These are phyloP conservation scores for Pancytospora philotis DNA, from an alignment of 371 early-diverging fungal species.

Conservation along the genomic window DNA sequence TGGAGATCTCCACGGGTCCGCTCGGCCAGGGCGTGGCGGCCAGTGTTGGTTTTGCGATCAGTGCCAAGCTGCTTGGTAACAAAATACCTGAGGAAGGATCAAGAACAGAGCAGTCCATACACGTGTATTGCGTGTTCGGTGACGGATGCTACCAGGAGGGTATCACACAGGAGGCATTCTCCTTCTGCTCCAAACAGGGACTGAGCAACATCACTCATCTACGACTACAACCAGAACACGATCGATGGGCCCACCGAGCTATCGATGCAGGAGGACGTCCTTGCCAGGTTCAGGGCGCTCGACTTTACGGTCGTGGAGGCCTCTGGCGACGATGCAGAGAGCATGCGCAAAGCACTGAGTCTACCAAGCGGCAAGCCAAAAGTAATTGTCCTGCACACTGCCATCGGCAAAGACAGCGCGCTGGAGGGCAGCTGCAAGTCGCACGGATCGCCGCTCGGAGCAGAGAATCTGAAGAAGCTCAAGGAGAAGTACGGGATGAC, in stretches of 20 bases:
- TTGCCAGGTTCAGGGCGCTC: conserved; percentile 74
- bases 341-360: conserved; percentile 61
- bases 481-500: conserved; percentile 67
- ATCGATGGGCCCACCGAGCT: conserved; percentile 75
- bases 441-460: conserved; percentile 73
- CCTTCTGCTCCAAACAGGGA: conserved; percentile 87
- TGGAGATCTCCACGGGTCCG: conserved; percentile 96
- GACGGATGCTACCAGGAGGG: conserved; percentile 99
- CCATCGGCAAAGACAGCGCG: conserved; percentile 70
- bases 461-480: conserved; percentile 69
- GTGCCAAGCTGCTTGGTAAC: conserved; percentile 62
- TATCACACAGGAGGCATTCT: conserved; percentile 82
- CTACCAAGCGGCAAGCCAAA: conserved; percentile 63
- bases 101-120: conserved; percentile 17
- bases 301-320: conserved; percentile 78
- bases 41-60: conserved; percentile 88
- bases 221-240: conserved; percentile 86
- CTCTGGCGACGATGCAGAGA: conserved; percentile 65
- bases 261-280: conserved; percentile 82
- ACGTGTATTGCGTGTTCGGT: conserved; percentile 76
- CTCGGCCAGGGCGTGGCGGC: conserved; percentile 91
- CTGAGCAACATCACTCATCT: conserved; percentile 86
- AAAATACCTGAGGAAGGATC: conserved; percentile 63
- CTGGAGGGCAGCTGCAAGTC: conserved; percentile 75
- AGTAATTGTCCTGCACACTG: conserved; percentile 59